phyloP scores from a whole-genome alignment of 345 rosid species.

The Lepidium africanum region DNA sequence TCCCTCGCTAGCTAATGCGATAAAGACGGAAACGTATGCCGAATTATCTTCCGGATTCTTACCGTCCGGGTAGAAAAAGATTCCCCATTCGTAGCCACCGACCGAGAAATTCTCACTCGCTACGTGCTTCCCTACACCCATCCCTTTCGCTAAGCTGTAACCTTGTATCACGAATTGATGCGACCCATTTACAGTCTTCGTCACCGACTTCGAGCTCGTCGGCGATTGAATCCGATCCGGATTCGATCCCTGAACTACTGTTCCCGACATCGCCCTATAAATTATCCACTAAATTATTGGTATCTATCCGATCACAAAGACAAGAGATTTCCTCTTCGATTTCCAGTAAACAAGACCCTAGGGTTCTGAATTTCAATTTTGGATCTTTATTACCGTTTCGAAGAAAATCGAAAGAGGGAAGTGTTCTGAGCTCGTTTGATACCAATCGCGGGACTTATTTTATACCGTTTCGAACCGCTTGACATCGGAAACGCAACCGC shows the following conservation, averaged over 20 bases:
- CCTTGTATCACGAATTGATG: constrained; percentile 74
- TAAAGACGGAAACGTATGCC: constrained; percentile 73
- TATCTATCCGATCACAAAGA: not conserved
- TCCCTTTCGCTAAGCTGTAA: constrained; percentile 75
- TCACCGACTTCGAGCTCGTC: constrained; percentile 53
- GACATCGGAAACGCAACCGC: no score
- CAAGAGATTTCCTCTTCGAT: not conserved
- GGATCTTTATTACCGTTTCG: not conserved
- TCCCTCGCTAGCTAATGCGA: constrained; percentile 87
- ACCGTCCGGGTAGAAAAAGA: constrained; percentile 94
- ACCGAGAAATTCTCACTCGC: constrained; percentile 77
- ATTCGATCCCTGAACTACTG: constrained; percentile 10
- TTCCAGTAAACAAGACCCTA: not conserved
- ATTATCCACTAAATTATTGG: not conserved
- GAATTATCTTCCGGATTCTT: constrained; percentile 73
- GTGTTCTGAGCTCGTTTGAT: no score
- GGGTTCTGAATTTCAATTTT: constrained; percentile 21
- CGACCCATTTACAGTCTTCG: constrained; percentile 83
- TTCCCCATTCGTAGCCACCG: constrained; percentile 94
- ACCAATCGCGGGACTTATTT: no score
- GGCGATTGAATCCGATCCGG: constrained; percentile 27
- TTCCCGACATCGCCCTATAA: constrained; percentile 16
- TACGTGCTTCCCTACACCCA: constrained; percentile 83
- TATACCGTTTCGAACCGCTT: no score
- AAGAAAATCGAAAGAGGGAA: constrained; percentile 1